phyloP scores from a whole-genome alignment of 805 yeast species.

The Kodamaea neixiangensis region DNA sequence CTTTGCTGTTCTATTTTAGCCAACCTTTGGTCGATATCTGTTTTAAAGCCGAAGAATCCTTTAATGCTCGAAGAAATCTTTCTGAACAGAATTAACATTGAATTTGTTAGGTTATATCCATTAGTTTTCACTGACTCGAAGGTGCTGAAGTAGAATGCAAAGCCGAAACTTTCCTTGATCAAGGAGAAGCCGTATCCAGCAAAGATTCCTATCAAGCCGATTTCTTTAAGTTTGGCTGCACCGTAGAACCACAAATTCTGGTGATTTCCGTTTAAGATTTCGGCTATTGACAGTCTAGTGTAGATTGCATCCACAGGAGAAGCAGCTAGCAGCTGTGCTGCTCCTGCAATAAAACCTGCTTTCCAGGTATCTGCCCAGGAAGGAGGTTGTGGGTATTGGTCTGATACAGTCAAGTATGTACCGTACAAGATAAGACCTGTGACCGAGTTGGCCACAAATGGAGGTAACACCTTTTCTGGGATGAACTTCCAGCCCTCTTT shows the following conservation, averaged over 20 bases:
- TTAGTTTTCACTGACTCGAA: constrained; percentile 79
- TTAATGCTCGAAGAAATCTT: constrained; percentile 36
- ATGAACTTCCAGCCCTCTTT: constrained; percentile 85
- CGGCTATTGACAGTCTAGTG: constrained; percentile 76
- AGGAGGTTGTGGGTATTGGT: constrained; percentile 18
- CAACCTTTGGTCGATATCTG: constrained; percentile 25
- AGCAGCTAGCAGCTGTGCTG: constrained; percentile 84
- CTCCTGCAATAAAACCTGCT: constrained; percentile 87
- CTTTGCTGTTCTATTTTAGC: constrained; percentile 33
- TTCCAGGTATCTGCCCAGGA: constrained; percentile 60
- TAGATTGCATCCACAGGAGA: constrained; percentile 93
- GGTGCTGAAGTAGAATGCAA: constrained; percentile 79
- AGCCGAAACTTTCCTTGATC: constrained; percentile 77
- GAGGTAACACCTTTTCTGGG: constrained; percentile 85
- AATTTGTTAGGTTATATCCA: constrained; percentile 51
- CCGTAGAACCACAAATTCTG: constrained; percentile 80
- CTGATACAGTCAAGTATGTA: constrained; percentile 64
- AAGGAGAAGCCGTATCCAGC: constrained; percentile 85
- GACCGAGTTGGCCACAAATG: constrained; percentile 83
- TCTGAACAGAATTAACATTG: constrained; percentile 45
- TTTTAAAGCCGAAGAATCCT: constrained; percentile 18
- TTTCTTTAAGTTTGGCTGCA: constrained; percentile 60
- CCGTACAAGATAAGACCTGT: constrained; percentile 86
- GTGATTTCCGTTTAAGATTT: constrained; percentile 65
- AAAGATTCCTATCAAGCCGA: constrained; percentile 83